A percentile compares a stretch with the other conserved stretches of the same genome.
phyloP scores from a whole-genome alignment of 352 stramenopile genomes.

The Globisporangium cylindrosporum region DNA sequence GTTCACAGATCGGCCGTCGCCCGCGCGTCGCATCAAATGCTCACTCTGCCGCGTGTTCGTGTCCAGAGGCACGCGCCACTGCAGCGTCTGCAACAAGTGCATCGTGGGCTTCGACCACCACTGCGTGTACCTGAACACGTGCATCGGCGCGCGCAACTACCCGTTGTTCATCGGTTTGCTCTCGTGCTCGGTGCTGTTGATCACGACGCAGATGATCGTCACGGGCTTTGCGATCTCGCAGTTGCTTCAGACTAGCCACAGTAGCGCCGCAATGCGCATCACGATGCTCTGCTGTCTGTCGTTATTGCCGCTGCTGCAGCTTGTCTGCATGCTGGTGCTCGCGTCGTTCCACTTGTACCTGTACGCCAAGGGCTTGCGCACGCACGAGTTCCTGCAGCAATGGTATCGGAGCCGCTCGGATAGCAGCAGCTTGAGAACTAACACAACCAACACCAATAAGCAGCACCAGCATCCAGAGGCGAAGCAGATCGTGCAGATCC shows the following conservation, averaged over 20 bases:
- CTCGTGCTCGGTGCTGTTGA: constrained; percentile 48
- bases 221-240: constrained; percentile 38
- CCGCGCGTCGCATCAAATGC: constrained; percentile 26
- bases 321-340: constrained; percentile 59
- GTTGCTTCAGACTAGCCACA: constrained; percentile 8
- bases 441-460: background rate
- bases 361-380: constrained; percentile 39
- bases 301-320: constrained; percentile 47
- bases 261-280: constrained; percentile 16
- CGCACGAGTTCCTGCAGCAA: constrained; percentile 59
- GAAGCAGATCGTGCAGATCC: constrained; percentile 1
- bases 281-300: constrained; percentile 28
- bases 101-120: constrained; percentile 94
- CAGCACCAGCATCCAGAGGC: background rate
- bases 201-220: constrained; percentile 54
- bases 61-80: constrained; percentile 67
- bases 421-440: background rate
- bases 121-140: constrained; percentile 95
- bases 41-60: constrained; percentile 43
- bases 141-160: constrained; percentile 82
- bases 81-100: constrained; percentile 93
- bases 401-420: constrained; percentile 5
- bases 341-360: constrained; percentile 68
- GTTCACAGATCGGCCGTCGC: background rate
- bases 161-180: constrained; percentile 57